Conservation (phyloP, 1,284 basidiomycete genomes). For the Ustilago trichophora region DNA sequence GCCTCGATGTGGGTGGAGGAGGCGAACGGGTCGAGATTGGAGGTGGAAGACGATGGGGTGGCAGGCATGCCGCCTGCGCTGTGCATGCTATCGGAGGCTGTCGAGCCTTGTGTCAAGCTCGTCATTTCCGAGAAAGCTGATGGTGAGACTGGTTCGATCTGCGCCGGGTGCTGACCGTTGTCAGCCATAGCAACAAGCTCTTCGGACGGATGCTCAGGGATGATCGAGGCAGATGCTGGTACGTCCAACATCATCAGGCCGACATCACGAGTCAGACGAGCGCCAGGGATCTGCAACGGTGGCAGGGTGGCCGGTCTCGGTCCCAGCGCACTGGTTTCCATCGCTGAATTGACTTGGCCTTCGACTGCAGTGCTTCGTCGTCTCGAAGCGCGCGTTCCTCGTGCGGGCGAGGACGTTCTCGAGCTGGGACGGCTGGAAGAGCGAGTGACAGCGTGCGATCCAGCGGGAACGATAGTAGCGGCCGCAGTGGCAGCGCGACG, state of each 20-base stretch:
- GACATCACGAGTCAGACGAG: constrained; percentile 8
- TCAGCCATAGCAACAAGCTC: neutral
- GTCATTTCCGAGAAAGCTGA: constrained; percentile 44
- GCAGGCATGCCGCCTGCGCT: constrained; percentile 26
- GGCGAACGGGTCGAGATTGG: constrained; percentile 15
- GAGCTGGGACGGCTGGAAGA: constrained; percentile 18
- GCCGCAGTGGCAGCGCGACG: constrained; percentile 23
- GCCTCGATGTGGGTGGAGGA: no score
- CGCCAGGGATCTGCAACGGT: constrained; percentile 18
- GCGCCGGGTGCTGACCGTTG: constrained; percentile 2
- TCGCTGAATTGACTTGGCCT: neutral
- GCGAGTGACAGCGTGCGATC: constrained; percentile 1
- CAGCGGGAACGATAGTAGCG: constrained; percentile 6
- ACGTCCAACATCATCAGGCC: constrained; percentile 3
- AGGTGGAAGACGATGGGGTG: constrained; percentile 24
- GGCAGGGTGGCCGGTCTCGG: constrained; percentile 18
- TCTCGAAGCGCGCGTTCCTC: constrained; percentile 20
- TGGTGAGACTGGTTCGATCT: constrained; percentile 30
- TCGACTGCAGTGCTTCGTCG: constrained; percentile 27
- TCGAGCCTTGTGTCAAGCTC: constrained; percentile 40
- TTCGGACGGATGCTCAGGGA: neutral
- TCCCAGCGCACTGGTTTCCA: constrained; percentile 3
- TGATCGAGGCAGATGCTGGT: neutral
- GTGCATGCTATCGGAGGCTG: constrained; percentile 31
- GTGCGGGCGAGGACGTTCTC: constrained; percentile 25